A percentile compares a stretch with the other conserved stretches of the same genome.
phyloP scores from a whole-genome alignment of 257 asterid species.

The Orobanche coerulescens region DNA sequence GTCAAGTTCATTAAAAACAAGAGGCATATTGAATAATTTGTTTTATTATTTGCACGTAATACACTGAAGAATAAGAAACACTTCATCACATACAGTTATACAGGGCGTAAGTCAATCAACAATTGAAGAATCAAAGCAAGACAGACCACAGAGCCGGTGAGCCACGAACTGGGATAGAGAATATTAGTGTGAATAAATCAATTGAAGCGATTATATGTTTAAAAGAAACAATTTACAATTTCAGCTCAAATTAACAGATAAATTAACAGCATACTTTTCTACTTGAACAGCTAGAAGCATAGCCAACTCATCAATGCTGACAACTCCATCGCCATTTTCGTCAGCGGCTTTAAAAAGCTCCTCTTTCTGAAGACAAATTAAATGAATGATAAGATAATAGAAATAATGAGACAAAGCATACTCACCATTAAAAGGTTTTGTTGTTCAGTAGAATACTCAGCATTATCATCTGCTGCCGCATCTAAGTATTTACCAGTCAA shows the following conservation, averaged over 20 bases:
- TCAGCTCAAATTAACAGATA: slow-evolving; percentile 7
- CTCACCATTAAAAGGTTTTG: slow-evolving; percentile 1
- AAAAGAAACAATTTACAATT: neutral
- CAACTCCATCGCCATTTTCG: slow-evolving; percentile 82
- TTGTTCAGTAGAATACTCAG: slow-evolving; percentile 2
- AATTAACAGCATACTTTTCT: slow-evolving; percentile 54
- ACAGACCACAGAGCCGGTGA: neutral
- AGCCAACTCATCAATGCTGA: slow-evolving; percentile 95
- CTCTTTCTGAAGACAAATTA: slow-evolving; percentile 56
- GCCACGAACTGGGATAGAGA: too few relatives aligned
- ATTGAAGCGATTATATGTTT: neutral
- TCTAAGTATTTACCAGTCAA: neutral
- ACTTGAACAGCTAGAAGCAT: slow-evolving; percentile 82
- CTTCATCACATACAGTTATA: neutral
- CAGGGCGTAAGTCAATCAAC: neutral
- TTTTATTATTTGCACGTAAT: neutral
- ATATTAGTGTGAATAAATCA: neutral
- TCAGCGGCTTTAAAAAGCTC: slow-evolving; percentile 94
- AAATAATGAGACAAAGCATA: slow-evolving; percentile 16
- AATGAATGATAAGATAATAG: slow-evolving; percentile 20
- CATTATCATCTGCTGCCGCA: slow-evolving; percentile 7
- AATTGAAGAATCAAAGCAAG: neutral
- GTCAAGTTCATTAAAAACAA: neutral
- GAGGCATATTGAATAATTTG: neutral
- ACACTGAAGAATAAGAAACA: neutral